These are phyloP conservation scores for Lachnellula hyalina DNA, from an alignment of 2,329 filamentous ascomycete genomes.

Conservation along the genomic window DNA sequence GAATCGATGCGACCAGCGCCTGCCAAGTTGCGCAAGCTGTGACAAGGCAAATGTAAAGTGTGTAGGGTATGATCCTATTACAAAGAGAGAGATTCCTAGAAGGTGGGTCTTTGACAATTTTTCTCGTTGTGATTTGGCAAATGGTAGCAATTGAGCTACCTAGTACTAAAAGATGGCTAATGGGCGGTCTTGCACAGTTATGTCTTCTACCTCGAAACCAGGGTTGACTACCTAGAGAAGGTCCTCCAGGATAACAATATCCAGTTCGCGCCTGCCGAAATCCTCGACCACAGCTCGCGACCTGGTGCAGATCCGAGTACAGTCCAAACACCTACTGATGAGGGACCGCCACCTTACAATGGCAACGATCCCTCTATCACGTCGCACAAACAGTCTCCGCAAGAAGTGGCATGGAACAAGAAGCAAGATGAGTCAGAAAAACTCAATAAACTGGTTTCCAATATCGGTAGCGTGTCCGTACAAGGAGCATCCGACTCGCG, in stretches of 20 bases:
- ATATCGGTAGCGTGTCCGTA: slow-evolving; percentile 71
- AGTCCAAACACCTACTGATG: slow-evolving; percentile 28
- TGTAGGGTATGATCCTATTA: slow-evolving; percentile 94
- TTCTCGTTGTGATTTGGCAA: neutral
- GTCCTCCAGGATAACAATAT: slow-evolving; percentile 66
- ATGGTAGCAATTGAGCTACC: neutral
- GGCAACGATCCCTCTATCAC: slow-evolving; percentile 14
- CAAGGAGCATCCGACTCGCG: slow-evolving; percentile 73
- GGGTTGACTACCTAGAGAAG: slow-evolving; percentile 76
- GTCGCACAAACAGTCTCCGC: slow-evolving; percentile 20
- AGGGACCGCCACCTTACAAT: slow-evolving; percentile 20
- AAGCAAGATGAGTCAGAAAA: slow-evolving; percentile 54
- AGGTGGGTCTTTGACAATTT: slow-evolving; percentile 39
- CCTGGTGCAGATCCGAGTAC: slow-evolving; percentile 27
- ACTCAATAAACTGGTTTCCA: slow-evolving; percentile 61
- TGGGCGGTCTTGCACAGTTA: slow-evolving; percentile 50
- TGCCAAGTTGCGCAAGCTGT: slow-evolving; percentile 86
- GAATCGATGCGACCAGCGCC: slow-evolving; percentile 89
- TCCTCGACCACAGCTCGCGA: slow-evolving; percentile 59
- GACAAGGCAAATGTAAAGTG: slow-evolving; percentile 89
- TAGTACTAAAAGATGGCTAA: neutral
- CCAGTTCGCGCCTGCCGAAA: slow-evolving; percentile 63
- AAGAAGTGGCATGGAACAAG: slow-evolving; percentile 31
- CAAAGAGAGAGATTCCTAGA: slow-evolving; percentile 89
- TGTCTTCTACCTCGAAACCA: slow-evolving; percentile 88